phyloP scores from a whole-genome alignment of 1,284 basidiomycete genomes.

The Anthracocystis walkeri region DNA sequence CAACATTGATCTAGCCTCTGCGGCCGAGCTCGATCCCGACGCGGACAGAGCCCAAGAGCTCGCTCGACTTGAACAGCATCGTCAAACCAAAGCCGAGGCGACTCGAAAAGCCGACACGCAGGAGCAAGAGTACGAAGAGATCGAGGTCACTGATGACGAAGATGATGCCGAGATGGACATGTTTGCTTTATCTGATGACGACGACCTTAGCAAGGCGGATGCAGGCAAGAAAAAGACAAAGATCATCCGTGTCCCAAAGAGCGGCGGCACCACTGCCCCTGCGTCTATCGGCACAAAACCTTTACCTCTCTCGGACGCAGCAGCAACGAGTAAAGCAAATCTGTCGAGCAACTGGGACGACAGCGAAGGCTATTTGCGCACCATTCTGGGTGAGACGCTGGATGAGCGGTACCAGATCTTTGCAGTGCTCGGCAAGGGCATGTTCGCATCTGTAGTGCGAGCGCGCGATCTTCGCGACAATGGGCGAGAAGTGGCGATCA shows the following conservation, averaged over 20 bases:
- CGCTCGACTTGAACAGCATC: conserved; percentile 31
- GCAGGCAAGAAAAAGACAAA: conserved; percentile 51
- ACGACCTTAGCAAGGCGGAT: conserved; percentile 1
- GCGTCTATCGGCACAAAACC: neutral
- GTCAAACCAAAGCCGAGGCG: conserved; percentile 3
- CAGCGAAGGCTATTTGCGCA: conserved; percentile 92
- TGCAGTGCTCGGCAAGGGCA: conserved; percentile 93
- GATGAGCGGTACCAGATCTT: conserved; percentile 95
- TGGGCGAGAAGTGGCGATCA: conserved; percentile 88
- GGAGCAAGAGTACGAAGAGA: conserved; percentile 58
- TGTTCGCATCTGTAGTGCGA: conserved; percentile 96
- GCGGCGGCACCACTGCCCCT: conserved; percentile 1
- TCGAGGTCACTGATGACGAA: conserved; percentile 65
- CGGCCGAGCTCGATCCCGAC: conserved; percentile 52
- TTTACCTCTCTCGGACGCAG: conserved; percentile 2
- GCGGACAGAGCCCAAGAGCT: conserved; percentile 44
- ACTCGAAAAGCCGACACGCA: conserved; percentile 1
- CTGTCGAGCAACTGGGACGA: conserved; percentile 77
- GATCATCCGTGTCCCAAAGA: conserved; percentile 45
- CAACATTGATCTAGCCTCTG: conserved; percentile 23
- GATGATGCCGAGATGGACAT: conserved; percentile 67
- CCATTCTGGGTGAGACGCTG: conserved; percentile 90
- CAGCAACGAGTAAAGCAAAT: conserved; percentile 28
- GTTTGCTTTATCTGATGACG: conserved; percentile 62
- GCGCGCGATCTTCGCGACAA: conserved; percentile 76